Base-by-base conservation (phyloP, 1,284 basidiomycete genomes). In the Malassezia obtusa region DNA sequence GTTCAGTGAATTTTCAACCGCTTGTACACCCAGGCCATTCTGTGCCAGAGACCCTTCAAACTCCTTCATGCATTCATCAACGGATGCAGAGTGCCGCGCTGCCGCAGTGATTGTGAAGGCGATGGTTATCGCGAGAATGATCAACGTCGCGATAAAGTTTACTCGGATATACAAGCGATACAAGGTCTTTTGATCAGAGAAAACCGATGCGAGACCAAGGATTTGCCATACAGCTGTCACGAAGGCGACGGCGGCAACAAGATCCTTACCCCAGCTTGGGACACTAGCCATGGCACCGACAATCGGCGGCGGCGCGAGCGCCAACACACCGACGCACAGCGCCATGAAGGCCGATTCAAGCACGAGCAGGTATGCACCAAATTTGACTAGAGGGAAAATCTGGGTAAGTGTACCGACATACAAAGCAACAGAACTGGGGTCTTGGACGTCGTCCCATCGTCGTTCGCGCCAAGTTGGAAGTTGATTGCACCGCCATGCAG, bases 341-440 rank as follows among this genome's bases (percentile, higher is more conserved):
- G 63, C 52, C 15, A 72, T 66, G 14, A 69, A 46, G 1, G 66
- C 65, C 4, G 57, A 61, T 45, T 73, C 65, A 21, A 67, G 47
- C 3, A 67, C 59, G 21, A 70, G 47, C 25, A 65, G 41, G 48
- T 73, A 73, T 3, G 71, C 69, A 4, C 71, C 71, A 6, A 63
- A 45, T 22, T 73, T 73, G 48, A 73, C 65, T 19, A 73, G 62
- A 9, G 71, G 71, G 3, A 69, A 48, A 11, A 57, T 59, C 58
- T 60, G 33, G 3, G 50, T 51, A 19, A 49, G 36, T 14, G n/a
- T 4, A 4, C 19, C 14, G 7, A 56, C 55, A 31, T 31, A 55
- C 63, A 58, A 64, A 72, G 54, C 69, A 72, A 58, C 67, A 70
- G 50, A 72, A 72, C 37, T 63, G 63, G 49, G 64, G 50, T 15